A percentile compares a stretch with the other conserved stretches of the same genome.
These are phyloP conservation scores for Multifurca ochricompacta DNA, from an alignment of 768 basidiomycete species.

Conservation along the genomic window DNA sequence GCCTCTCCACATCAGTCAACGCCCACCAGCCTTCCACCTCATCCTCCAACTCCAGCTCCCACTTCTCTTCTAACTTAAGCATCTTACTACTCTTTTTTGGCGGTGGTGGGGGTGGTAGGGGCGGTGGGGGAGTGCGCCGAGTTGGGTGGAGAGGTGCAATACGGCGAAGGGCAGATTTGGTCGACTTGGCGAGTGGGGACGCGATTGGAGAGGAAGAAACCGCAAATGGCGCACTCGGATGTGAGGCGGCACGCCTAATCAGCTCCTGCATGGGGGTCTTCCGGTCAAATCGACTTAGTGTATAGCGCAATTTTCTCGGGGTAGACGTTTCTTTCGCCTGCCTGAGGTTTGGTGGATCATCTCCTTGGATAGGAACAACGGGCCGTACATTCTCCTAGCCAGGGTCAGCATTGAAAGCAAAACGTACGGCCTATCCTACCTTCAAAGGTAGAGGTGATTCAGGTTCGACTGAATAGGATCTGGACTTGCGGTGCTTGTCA, in stretches of 20 bases:
- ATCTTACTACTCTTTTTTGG: constrained; percentile 78
- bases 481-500: background rate
- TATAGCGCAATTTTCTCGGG: constrained; percentile 8
- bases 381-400: constrained; percentile 1
- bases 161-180: constrained; percentile 49
- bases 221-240: constrained; percentile 54
- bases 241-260: constrained; percentile 61
- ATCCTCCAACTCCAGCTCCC: constrained; percentile 75
- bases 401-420: background rate
- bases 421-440: background rate
- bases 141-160: constrained; percentile 76
- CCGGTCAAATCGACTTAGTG: constrained; percentile 25
- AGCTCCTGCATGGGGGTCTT: constrained; percentile 67
- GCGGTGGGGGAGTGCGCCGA: constrained; percentile 65
- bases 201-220: constrained; percentile 34
- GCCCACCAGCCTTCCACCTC: constrained; percentile 54
- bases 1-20: constrained; percentile 30
- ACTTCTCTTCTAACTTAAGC: constrained; percentile 64
- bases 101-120: constrained; percentile 59
- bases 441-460: background rate
- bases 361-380: background rate
- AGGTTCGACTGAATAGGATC: background rate
- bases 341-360: background rate
- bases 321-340: constrained; percentile 1
- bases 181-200: constrained; percentile 60